These are phyloP conservation scores for Berberis thunbergii DNA, from an alignment of 164 flowering plant species.

Conservation along the genomic window DNA sequence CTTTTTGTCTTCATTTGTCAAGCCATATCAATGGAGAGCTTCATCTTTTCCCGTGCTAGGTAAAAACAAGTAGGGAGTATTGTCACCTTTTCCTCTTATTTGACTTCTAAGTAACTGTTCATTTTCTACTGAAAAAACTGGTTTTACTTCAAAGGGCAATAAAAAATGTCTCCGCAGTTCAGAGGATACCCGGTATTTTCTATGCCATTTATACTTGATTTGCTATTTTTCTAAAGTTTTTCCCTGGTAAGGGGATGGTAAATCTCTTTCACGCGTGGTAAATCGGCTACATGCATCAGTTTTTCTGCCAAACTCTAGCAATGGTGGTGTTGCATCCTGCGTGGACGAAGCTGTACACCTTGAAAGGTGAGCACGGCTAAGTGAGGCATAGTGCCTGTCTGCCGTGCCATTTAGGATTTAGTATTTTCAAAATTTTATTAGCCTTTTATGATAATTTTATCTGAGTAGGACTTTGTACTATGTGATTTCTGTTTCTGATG, in stretches of 20 bases:
- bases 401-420: slow-evolving; percentile 88
- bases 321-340: slow-evolving; percentile 75
- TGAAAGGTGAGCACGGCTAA: slow-evolving; percentile 99
- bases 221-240: slow-evolving; percentile 14
- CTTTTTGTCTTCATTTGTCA: slow-evolving; percentile 33
- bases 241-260: slow-evolving; percentile 52
- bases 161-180: slow-evolving; percentile 47
- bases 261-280: slow-evolving; percentile 51
- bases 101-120: slow-evolving; percentile 28
- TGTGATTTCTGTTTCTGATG: background rate
- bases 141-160: slow-evolving; percentile 51
- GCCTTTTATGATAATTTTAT: background rate
- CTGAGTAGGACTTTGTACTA: background rate
- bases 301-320: slow-evolving; percentile 63
- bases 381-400: slow-evolving; percentile 89
- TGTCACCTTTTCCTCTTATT: slow-evolving; percentile 40
- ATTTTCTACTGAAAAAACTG: slow-evolving; percentile 43
- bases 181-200: slow-evolving; percentile 63
- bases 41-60: slow-evolving; percentile 41
- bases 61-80: slow-evolving; percentile 56
- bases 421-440: slow-evolving; percentile 6
- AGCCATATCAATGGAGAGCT: slow-evolving; percentile 46
- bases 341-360: slow-evolving; percentile 53
- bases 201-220: slow-evolving; percentile 24
- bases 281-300: slow-evolving; percentile 49